phyloP scores from a whole-genome alignment of 2,329 filamentous ascomycete species.

The Fusarium nurragi region DNA sequence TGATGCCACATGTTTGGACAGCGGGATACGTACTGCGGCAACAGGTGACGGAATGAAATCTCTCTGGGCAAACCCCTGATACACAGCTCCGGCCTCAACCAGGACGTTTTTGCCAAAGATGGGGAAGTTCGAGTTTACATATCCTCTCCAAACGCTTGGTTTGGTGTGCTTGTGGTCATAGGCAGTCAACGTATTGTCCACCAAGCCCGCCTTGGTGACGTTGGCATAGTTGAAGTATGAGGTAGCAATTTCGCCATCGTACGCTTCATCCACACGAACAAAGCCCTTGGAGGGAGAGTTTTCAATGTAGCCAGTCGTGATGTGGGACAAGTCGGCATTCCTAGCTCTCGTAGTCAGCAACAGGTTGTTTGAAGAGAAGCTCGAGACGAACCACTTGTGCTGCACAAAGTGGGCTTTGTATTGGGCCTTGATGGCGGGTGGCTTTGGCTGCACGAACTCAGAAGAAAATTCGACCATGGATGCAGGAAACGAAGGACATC shows the following conservation, averaged over 20 bases:
- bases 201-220: conserved; percentile 47
- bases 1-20: fast-evolving
- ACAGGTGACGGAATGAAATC: conserved; percentile 31
- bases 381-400: conserved; percentile 50
- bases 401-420: conserved; percentile 50
- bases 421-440: conserved; percentile 46
- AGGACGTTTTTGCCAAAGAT: conserved; percentile 47
- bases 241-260: conserved; percentile 42
- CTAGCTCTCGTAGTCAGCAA: conserved; percentile 26
- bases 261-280: conserved; percentile 48
- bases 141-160: conserved; percentile 46
- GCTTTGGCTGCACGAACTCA: conserved; percentile 47
- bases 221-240: conserved; percentile 52
- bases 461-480: conserved; percentile 46
- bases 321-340: conserved; percentile 52
- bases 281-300: conserved; percentile 46
- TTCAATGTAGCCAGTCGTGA: conserved; percentile 49
- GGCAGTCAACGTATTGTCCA: conserved; percentile 50
- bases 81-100: conserved; percentile 39
- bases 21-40: conserved; percentile 36
- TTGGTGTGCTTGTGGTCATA: conserved; percentile 28
- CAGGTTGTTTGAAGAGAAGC: fast-evolving
- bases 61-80: conserved; percentile 37
- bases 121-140: conserved; percentile 52
- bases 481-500: conserved; percentile 40